A percentile compares a stretch with the other conserved stretches of the same genome.
These are phyloP conservation scores for Fusarium sp. DNA, from an alignment of 2,329 filamentous ascomycete species.

Conservation along the genomic window DNA sequence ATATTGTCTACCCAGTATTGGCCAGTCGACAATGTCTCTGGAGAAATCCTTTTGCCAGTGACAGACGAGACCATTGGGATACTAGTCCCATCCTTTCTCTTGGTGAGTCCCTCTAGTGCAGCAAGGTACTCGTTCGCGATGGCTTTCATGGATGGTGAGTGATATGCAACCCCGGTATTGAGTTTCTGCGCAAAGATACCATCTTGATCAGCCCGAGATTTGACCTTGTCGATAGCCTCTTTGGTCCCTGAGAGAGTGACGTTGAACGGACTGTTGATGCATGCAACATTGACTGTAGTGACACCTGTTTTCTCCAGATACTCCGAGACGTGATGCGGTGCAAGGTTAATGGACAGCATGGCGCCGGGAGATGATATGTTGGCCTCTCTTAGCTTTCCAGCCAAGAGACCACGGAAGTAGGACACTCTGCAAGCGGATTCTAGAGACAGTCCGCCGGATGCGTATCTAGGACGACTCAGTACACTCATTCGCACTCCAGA, in stretches of 20 bases:
- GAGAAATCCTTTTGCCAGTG: slow-evolving; percentile 50
- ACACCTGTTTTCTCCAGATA: neutral
- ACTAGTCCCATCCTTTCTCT: neutral
- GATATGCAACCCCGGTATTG: slow-evolving; percentile 60
- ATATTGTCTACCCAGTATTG: slow-evolving; percentile 56
- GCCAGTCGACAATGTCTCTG: slow-evolving; percentile 46
- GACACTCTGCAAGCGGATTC: slow-evolving; percentile 53
- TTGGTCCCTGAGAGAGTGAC: slow-evolving; percentile 60
- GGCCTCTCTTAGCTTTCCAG: slow-evolving; percentile 31
- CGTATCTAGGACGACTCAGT: neutral
- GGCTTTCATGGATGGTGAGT: slow-evolving; percentile 60
- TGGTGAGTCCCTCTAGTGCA: slow-evolving; percentile 19
- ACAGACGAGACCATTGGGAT: slow-evolving; percentile 52
- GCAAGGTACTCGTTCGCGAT: slow-evolving; percentile 56
- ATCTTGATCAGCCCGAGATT: slow-evolving; percentile 48
- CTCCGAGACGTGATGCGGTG: neutral
- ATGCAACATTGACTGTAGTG: slow-evolving; percentile 45
- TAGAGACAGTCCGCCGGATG: slow-evolving; percentile 9
- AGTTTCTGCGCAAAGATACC: slow-evolving; percentile 57
- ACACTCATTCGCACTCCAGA: slow-evolving; percentile 31
- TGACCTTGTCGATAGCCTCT: slow-evolving; percentile 53
- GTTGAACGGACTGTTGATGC: slow-evolving; percentile 61
- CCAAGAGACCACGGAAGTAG: slow-evolving; percentile 56
- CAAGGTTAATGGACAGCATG: slow-evolving; percentile 43
- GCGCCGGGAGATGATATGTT: slow-evolving; percentile 15